Percentiles rank a stretch among this genome's conserved stretches.
These are phyloP conservation scores for Tricholoma furcatifolium DNA, from an alignment of 768 basidiomycete genomes.

Conservation along the genomic window DNA sequence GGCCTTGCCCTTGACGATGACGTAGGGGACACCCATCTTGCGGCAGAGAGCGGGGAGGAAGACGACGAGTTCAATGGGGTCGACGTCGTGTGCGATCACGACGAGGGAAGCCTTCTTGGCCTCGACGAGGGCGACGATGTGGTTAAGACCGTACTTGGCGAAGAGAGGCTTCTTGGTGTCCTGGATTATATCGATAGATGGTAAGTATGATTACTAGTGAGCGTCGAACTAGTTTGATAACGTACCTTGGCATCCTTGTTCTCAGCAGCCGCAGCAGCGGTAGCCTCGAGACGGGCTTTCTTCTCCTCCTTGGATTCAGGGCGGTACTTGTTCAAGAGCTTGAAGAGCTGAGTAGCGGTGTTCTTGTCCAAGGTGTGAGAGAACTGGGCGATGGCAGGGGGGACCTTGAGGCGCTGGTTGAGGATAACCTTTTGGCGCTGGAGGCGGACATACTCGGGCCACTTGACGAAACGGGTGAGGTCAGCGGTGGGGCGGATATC, in stretches of 20 bases:
- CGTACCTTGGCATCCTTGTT: constrained; percentile 56
- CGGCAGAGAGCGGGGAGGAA: constrained; percentile 98
- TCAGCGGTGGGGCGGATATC: constrained; percentile 89
- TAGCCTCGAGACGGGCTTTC: constrained; percentile 84
- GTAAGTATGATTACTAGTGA: too few relatives aligned
- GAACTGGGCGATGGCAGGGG: constrained; percentile 97
- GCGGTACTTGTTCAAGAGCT: constrained; percentile 96
- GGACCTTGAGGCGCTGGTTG: constrained; percentile 96
- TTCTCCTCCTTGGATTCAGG: constrained; percentile 97
- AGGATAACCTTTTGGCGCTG: constrained; percentile 99
- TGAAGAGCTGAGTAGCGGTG: constrained; percentile 97
- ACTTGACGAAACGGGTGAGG: constrained; percentile 97
- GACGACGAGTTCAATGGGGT: constrained; percentile 98
- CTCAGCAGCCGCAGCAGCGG: constrained; percentile 76
- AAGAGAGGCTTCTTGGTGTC: constrained; percentile 94
- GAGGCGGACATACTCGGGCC: constrained; percentile 98
- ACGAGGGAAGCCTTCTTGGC: constrained; percentile 97
- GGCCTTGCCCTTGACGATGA: constrained; percentile 97
- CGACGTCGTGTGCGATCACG: constrained; percentile 96
- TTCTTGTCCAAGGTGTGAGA: constrained; percentile 97
- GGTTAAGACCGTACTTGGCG: constrained; percentile 97
- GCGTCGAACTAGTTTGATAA: too few relatives aligned
- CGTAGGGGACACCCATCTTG: constrained; percentile 99
- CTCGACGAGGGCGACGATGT: constrained; percentile 92
- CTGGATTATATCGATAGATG: constrained; percentile 25